Evolutionary conservation across 148 eudicot genomes (phyloP), one percentile per base, ranked within the genome.

Genomic region (Pharnaceum exiguum): DNA sequence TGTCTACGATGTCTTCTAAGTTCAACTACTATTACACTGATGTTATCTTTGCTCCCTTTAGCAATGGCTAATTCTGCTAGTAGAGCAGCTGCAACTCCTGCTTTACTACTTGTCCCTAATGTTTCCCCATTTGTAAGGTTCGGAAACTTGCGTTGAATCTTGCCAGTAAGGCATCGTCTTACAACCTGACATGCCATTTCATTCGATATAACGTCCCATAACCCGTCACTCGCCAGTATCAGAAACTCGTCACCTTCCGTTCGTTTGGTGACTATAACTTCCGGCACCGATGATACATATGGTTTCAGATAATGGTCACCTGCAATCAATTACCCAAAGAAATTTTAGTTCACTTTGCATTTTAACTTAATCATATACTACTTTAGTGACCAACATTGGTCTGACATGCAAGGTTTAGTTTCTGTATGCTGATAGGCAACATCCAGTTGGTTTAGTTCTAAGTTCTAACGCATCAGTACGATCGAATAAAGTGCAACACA

Each of bases 141-240:
- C 4, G 25, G 40, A 0, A 49, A 7, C 22, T 44, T 65, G 6
- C 69, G 67, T 23, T 55, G 39, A 31, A 76, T 63, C 50, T 45
- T 35, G 10, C 80, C 77, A 0, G 51, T 45, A 1, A 76, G 67
- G 16, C 74, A 76, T 47, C 73, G 61, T 15, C 80, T 60, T 3
- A 57, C 70, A 3, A 76, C 63, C 8, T 63, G 72, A 38, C 90
- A 81, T 1, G 86, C 84, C 0, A 74, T 66, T 35, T 78, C 80
- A 44, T 66, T 81, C 16, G 90, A 53, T n/a, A 84, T 77, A 7
- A 81, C 84, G 55, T 84, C 90, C 90, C 90, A 84, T 39, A 84
- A 10, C 2, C 90, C 90, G 17, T 84, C 90, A 15, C 75, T 84
- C 0, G 86, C 90, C 3, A 84, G 62, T 13, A 84, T 76, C 47